Evolutionary conservation across 2,329 filamentous ascomycete genomes (phyloP), one percentile per base, ranked within the genome.

Genomic region (Ophiobolus disseminans): DNA sequence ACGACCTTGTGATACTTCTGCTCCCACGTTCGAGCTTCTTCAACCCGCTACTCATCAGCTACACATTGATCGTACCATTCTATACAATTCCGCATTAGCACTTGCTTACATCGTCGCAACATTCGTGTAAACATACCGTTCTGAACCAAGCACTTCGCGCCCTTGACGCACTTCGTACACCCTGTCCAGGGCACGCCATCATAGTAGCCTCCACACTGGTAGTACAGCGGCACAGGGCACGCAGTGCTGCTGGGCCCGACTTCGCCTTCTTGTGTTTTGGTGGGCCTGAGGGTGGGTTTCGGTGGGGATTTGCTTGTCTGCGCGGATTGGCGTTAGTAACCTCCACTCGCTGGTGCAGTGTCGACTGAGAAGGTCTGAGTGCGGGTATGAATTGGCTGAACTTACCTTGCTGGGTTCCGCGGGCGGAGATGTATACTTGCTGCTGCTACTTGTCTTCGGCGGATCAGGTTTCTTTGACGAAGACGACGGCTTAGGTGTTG

Each of bases 141-240:
- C 44, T 69, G 66, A 22, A 28, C 41, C 3, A 65, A 51, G 46
- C 66, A 69, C 25, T 50, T 60, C 0, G 63, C 56, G 1, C 66
- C 66, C 13, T 48, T 53, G 9, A 57, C 62, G 41, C 66, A 69
- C 19, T 60, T 58, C 5, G 59, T 64, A 40, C 66, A 69, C 6
- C 65, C 66, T 2, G 42, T 56, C 66, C 66, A 69, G 2, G 62
- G 59, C 31, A 53, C 49, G 10, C 58, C 62, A 22, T 60, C 55
- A 22, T 59, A 55, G 25, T 55, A 66, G 4, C 66, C 66, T 42
- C 63, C 65, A 28, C 65, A 69, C 32, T 68, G 57, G 34, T 68
- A 69, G 48, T 67, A 67, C 21, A 66, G 45, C 16, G 66, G 65
- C 4, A 69, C 65, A 19, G 66, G 66, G 41, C 66, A 69, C 34